These are phyloP conservation scores for Chlorophyllum brunneum DNA, from an alignment of 768 basidiomycete genomes.

Conservation along the genomic window DNA sequence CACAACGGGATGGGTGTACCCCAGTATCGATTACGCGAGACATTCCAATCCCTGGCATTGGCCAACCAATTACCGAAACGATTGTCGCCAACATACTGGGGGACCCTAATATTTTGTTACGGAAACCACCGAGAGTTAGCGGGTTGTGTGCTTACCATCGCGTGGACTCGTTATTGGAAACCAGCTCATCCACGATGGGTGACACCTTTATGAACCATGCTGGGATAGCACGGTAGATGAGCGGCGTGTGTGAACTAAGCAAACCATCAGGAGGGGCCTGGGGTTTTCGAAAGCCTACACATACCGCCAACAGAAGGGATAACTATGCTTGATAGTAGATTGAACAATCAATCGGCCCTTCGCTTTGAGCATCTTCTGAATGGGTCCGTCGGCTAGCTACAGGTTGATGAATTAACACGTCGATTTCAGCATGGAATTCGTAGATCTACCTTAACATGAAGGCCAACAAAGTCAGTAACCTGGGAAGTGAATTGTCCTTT, in stretches of 20 bases:
- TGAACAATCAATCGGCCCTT: slow-evolving; percentile 87
- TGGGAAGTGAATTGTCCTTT: slow-evolving; percentile 82
- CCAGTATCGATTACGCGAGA: slow-evolving; percentile 99
- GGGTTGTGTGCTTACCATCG: slow-evolving; percentile 58
- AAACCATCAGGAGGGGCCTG: background rate
- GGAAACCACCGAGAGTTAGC: background rate
- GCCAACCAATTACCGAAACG: slow-evolving; percentile 97
- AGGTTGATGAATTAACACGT: background rate
- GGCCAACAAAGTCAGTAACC: slow-evolving; percentile 85
- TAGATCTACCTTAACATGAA: slow-evolving; percentile 78
- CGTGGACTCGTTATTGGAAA: slow-evolving; percentile 86
- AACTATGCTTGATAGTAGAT: slow-evolving; percentile 82
- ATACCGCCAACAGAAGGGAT: slow-evolving; percentile 97
- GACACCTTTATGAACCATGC: slow-evolving; percentile 94
- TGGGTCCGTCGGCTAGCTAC: slow-evolving; percentile 89
- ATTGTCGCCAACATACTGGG: slow-evolving; percentile 83
- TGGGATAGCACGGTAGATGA: slow-evolving; percentile 94
- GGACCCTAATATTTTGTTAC: slow-evolving; percentile 64
- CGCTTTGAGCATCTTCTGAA: slow-evolving; percentile 85
- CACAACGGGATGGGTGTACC: slow-evolving; percentile 97
- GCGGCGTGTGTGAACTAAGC: slow-evolving; percentile 83
- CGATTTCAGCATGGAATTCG: background rate
- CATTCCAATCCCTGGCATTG: slow-evolving; percentile 99
- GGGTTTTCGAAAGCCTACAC: slow-evolving; percentile 5
- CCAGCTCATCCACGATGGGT: slow-evolving; percentile 80